Evolutionary conservation across 306 rosid species (phyloP).

Genomic region (Prunus campanulata): DNA sequence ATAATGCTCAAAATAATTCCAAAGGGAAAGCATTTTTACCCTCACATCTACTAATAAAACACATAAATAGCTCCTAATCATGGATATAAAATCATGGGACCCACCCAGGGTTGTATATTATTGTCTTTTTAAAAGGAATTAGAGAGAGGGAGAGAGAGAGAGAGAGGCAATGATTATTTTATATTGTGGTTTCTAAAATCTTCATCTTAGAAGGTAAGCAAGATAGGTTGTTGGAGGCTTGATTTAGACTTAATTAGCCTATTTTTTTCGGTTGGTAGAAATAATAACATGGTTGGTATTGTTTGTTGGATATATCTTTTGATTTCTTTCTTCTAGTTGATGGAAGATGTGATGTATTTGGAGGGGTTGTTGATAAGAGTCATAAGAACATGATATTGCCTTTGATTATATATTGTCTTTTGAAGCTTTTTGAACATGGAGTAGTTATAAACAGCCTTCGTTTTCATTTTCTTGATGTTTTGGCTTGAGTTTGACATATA

Average conservation of each 20-base stretch:
- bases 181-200: not conserved
- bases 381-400: too few species aligned
- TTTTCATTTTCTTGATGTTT: too few species aligned
- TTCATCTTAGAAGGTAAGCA: conserved; percentile 21
- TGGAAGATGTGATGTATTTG: not conserved
- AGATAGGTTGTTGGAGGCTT: not conserved
- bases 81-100: not conserved
- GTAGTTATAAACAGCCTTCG: not conserved
- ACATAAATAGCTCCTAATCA: not conserved
- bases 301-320: not conserved
- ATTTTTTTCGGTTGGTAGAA: not conserved
- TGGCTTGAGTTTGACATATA: too few species aligned
- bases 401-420: not conserved
- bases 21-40: too few species aligned
- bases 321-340: not conserved
- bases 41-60: too few species aligned
- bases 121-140: not conserved
- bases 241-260: not conserved
- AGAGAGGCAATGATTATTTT: not conserved
- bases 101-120: not conserved
- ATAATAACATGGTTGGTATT: conserved; percentile 25
- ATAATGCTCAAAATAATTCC: not conserved
- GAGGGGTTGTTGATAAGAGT: not conserved
- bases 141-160: not conserved
- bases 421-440: not conserved